phyloP scores from a whole-genome alignment of 805 yeast species.

The Monosporozyma aerobia region DNA sequence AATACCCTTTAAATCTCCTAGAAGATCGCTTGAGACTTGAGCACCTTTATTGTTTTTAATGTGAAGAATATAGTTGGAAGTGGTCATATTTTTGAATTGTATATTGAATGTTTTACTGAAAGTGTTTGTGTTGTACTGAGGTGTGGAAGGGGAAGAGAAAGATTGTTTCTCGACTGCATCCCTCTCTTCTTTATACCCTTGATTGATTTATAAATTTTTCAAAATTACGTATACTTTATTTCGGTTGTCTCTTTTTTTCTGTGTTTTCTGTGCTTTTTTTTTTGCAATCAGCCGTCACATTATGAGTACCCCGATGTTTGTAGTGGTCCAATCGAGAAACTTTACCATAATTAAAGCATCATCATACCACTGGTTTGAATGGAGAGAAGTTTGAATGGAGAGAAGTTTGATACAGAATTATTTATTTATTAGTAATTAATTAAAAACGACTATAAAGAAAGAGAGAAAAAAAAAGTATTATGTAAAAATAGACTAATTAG shows the following conservation, averaged over 20 bases:
- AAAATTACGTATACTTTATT: not conserved
- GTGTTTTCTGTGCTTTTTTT: no score
- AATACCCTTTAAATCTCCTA: conserved; percentile 25
- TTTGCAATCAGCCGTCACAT: no score
- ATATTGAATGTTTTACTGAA: not conserved
- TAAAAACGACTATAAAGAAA: not conserved
- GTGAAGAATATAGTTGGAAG: not conserved
- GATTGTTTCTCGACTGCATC: not conserved
- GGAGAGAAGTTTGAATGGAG: no score
- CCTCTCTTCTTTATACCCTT: not conserved
- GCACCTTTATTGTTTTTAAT: not conserved
- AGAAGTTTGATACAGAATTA: not conserved
- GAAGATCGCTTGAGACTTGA: not conserved
- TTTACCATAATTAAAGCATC: no score
- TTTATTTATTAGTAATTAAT: not conserved
- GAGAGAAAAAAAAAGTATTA: not conserved
- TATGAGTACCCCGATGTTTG: no score
- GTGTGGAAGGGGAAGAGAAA: not conserved
- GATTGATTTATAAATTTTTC: not conserved
- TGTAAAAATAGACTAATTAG: not conserved
- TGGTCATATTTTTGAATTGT: not conserved
- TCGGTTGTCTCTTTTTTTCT: not conserved
- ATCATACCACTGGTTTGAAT: no score
- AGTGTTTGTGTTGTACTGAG: not conserved
- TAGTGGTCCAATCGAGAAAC: no score